Conservation (phyloP, 345 rosid genomes). For the Draba incana region DNA sequence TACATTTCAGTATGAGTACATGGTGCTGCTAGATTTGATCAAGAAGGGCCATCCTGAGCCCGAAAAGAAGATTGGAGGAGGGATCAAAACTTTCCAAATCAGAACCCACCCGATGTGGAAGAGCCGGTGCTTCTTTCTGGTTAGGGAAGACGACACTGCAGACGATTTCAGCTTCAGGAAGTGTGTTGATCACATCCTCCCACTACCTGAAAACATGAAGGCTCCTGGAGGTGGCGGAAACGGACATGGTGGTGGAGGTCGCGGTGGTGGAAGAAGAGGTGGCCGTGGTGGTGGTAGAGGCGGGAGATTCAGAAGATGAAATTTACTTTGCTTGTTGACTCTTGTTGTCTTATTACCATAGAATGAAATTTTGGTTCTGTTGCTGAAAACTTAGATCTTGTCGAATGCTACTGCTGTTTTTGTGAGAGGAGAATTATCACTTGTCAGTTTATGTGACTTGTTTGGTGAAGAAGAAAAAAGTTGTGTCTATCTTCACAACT, state of each 20-base stretch:
- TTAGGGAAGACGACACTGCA: constrained; percentile 67
- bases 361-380: constrained; percentile 17
- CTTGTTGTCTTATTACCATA: neutral
- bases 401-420: constrained; percentile 11
- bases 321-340: constrained; percentile 1
- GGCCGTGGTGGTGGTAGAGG: constrained; percentile 57
- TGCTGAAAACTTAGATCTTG: constrained; percentile 18
- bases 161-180: constrained; percentile 98
- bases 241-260: constrained; percentile 48
- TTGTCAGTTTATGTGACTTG: constrained; percentile 17
- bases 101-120: constrained; percentile 73
- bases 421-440: neutral
- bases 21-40: constrained; percentile 74
- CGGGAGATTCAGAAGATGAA: constrained; percentile 49
- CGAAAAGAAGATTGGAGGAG: constrained; percentile 75
- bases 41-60: constrained; percentile 85
- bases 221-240: constrained; percentile 47
- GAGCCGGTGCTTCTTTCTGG: constrained; percentile 79
- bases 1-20: constrained; percentile 67
- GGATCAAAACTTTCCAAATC: constrained; percentile 74
- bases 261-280: constrained; percentile 58
- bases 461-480: neutral
- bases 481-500: neutral
- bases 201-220: constrained; percentile 88
- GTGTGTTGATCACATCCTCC: constrained; percentile 86